A percentile compares a stretch with the other conserved stretches of the same genome.
These are phyloP conservation scores for Saturnispora ahearnii DNA, from an alignment of 805 yeast genomes.

Conservation along the genomic window DNA sequence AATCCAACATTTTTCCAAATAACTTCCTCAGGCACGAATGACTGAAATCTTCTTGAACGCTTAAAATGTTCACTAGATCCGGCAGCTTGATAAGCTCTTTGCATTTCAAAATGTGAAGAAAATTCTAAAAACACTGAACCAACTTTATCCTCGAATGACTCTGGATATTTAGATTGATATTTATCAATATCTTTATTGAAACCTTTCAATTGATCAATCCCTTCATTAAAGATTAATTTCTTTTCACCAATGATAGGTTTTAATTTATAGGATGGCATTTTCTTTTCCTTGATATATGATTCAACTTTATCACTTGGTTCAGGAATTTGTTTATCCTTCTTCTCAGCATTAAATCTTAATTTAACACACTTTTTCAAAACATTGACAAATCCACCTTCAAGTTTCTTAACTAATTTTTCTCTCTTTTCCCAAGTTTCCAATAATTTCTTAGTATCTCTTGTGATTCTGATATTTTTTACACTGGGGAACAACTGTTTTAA, in stretches of 20 bases:
- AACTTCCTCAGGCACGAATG: slow-evolving; percentile 72
- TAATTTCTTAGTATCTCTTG: slow-evolving; percentile 54
- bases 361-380: slow-evolving; percentile 53
- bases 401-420: slow-evolving; percentile 47
- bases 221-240: slow-evolving; percentile 75
- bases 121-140: slow-evolving; percentile 78
- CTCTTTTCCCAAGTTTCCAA: slow-evolving; percentile 53
- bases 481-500: slow-evolving; percentile 56
- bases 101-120: slow-evolving; percentile 77
- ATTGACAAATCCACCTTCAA: slow-evolving; percentile 58
- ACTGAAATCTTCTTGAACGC: slow-evolving; percentile 43
- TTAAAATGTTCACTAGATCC: slow-evolving; percentile 42
- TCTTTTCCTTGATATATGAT: slow-evolving; percentile 58
- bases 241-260: slow-evolving; percentile 68
- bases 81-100: slow-evolving; percentile 78
- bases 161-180: slow-evolving; percentile 44
- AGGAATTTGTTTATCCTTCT: slow-evolving; percentile 48
- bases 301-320: slow-evolving; percentile 48
- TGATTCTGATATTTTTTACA: slow-evolving; percentile 49
- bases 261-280: slow-evolving; percentile 77
- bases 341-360: slow-evolving; percentile 43
- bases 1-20: slow-evolving; percentile 72
- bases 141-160: slow-evolving; percentile 36
- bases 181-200: slow-evolving; percentile 56
- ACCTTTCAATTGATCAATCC: slow-evolving; percentile 56